Percentiles rank a stretch among this genome's conserved stretches.
phyloP scores from a whole-genome alignment of 2,329 filamentous ascomycete species.

The Fusarium dimerum region DNA sequence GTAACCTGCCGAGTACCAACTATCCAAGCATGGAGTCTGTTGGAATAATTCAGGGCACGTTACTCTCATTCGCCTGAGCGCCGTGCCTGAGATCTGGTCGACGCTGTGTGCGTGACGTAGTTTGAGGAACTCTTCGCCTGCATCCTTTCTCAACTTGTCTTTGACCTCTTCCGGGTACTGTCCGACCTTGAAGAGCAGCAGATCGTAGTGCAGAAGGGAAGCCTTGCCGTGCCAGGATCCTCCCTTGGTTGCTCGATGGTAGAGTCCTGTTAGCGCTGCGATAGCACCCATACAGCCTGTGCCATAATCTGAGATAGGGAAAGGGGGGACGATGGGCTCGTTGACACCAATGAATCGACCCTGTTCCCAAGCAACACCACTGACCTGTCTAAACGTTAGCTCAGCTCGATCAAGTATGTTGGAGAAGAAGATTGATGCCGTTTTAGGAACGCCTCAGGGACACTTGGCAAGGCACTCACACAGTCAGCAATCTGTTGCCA shows the following conservation, averaged over 20 bases:
- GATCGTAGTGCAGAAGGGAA: conserved; percentile 68
- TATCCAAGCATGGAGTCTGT: conserved; percentile 13
- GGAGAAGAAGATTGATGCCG: background rate
- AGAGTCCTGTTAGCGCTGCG: conserved; percentile 64
- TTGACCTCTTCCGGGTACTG: conserved; percentile 56
- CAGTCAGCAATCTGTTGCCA: conserved; percentile 75
- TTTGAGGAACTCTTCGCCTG: conserved; percentile 54
- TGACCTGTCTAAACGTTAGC: conserved; percentile 38
- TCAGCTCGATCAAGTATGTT: background rate
- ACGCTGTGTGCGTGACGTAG: conserved; percentile 64
- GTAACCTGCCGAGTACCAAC: conserved; percentile 23
- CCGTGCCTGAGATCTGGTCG: conserved; percentile 63
- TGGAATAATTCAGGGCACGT: conserved; percentile 19
- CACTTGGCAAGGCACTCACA: conserved; percentile 33
- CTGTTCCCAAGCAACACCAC: conserved; percentile 62
- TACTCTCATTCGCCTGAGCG: conserved; percentile 44
- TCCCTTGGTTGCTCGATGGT: conserved; percentile 60
- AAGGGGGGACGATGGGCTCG: conserved; percentile 67
- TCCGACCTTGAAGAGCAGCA: conserved; percentile 63
- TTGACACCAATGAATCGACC: conserved; percentile 61
- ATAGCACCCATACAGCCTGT: conserved; percentile 73
- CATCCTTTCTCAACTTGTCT: conserved; percentile 48
- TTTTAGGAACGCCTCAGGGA: background rate
- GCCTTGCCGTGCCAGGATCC: conserved; percentile 68
- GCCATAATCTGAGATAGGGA: conserved; percentile 66